phyloP scores from a whole-genome alignment of 1,139 yeast species.

The Debaryomycetaceae sp. region DNA sequence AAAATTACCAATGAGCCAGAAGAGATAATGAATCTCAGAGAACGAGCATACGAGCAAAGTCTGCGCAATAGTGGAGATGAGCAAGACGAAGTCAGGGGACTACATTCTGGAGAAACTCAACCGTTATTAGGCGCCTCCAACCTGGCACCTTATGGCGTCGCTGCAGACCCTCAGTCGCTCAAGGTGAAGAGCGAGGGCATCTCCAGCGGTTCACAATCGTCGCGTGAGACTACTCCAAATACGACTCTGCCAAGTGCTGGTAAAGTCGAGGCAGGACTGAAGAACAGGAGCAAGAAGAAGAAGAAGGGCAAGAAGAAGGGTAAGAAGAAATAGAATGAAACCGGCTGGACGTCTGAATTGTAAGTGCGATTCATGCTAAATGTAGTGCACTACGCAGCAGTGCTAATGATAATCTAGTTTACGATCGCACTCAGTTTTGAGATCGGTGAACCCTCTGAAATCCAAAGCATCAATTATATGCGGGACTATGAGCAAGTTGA shows the following conservation, averaged over 20 bases:
- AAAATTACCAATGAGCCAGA: conserved; percentile 34
- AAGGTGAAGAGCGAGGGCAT: conserved; percentile 3
- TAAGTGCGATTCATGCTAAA: too few species aligned
- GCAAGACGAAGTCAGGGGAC: conserved; percentile 1
- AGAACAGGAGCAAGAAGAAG: conserved; percentile 14
- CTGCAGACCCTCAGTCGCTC: conserved; percentile 1
- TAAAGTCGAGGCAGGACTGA: conserved; percentile 7
- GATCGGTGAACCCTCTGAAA: too few species aligned
- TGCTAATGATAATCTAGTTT: too few species aligned
- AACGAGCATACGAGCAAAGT: conserved; percentile 32
- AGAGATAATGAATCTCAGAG: conserved; percentile 37
- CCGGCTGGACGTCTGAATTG: too few species aligned
- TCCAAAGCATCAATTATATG: too few species aligned
- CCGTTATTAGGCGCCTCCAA: conserved; percentile 5
- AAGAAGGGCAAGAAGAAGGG: conserved; percentile 16
- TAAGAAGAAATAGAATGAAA: conserved; percentile 8
- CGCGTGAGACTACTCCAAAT: conserved; percentile 1
- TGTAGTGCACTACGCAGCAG: too few species aligned
- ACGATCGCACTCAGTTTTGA: too few species aligned
- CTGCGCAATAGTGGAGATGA: conserved; percentile 10
- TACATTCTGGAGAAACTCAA: conserved; percentile 9
- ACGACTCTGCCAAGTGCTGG: conserved; percentile 1
- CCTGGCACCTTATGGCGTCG: conserved; percentile 3
- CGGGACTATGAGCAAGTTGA: too few species aligned
- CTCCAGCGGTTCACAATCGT: conserved; percentile 1